These are phyloP conservation scores for Cladosporium sp. DNA, from an alignment of 2,329 filamentous ascomycete genomes.

Conservation along the genomic window DNA sequence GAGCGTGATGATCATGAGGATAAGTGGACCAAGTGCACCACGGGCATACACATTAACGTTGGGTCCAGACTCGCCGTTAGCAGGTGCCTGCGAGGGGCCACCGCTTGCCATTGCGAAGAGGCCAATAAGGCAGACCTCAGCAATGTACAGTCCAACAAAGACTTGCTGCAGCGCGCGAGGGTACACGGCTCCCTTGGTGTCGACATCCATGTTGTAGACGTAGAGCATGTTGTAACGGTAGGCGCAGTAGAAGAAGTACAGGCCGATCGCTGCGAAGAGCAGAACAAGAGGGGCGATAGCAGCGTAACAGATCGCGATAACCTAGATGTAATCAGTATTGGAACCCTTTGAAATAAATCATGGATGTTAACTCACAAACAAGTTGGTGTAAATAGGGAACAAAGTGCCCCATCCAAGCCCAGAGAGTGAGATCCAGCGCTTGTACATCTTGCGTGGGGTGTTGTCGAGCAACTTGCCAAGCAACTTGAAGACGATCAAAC, in stretches of 20 bases:
- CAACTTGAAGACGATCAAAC: slow-evolving; percentile 72
- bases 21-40: slow-evolving; percentile 61
- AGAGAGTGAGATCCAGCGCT: slow-evolving; percentile 71
- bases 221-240: slow-evolving; percentile 91
- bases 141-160: slow-evolving; percentile 79
- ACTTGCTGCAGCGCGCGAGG: slow-evolving; percentile 85
- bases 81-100: slow-evolving; percentile 39
- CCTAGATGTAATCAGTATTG: neutral
- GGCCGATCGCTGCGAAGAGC: slow-evolving; percentile 75
- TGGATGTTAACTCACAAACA: slow-evolving; percentile 64
- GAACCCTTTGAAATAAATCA: slow-evolving; percentile 30
- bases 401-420: slow-evolving; percentile 82
- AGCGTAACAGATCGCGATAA: slow-evolving; percentile 75
- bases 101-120: slow-evolving; percentile 70
- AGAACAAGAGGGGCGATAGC: slow-evolving; percentile 84
- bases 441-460: slow-evolving; percentile 79
- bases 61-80: slow-evolving; percentile 12
- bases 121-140: slow-evolving; percentile 79
- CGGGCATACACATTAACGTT: slow-evolving; percentile 9
- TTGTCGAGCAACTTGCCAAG: slow-evolving; percentile 73
- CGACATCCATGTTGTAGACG: slow-evolving; percentile 76
- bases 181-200: slow-evolving; percentile 86
- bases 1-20: slow-evolving; percentile 75
- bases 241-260: slow-evolving; percentile 79
- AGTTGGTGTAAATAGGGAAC: slow-evolving; percentile 77